Evolutionary conservation across 305 asterid genomes (phyloP), one percentile per base, ranked within the genome.

Genomic region (Withania somnifera): DNA sequence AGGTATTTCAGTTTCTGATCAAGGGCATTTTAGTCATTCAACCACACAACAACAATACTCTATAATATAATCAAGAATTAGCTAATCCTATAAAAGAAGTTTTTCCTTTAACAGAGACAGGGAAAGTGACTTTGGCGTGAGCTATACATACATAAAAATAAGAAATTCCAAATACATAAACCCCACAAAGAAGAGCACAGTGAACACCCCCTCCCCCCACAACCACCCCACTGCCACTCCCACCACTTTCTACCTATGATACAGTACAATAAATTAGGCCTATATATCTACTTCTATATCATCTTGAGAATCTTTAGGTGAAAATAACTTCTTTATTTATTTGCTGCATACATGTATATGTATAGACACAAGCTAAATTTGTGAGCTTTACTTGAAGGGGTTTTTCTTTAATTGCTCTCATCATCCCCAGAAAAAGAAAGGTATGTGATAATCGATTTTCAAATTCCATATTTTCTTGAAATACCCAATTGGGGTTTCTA

Each of bases 61-160:
- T n/a, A 75, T 75, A 8, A 50, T 75, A n/a, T 79, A 40, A 58
- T 56, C 24, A 75, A 66, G 20, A 61, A 77, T 51, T 50, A 82
- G 81, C 71, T 61, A 60, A 77, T 61, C 68, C 47, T 63, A 13
- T 58, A 45, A 22, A 60, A 34, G 19, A 45, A 22, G 56, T 47
- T 77, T 73, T 82, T 68, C 90, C 87, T 83, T n/a, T 78, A 86
- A 89, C 88, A 85, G 89, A 88, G 93, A 87, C 87, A 84, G 22
- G 34, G 75, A 80, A 36, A 80, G 87, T 80, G 89, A 86, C 91
- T 22, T 86, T 85, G 83, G 90, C 90, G 87, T 88, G 86, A 85
- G 82, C 81, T 71, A 51, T 68, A 87, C 86, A 85, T n/a, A n/a
- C 86, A 85, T 64, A 77, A 83, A 28, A 78, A 34, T 34, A n/a